These are phyloP conservation scores for Diplodia mutila DNA, from an alignment of 2,329 filamentous ascomycete genomes.

Conservation along the genomic window DNA sequence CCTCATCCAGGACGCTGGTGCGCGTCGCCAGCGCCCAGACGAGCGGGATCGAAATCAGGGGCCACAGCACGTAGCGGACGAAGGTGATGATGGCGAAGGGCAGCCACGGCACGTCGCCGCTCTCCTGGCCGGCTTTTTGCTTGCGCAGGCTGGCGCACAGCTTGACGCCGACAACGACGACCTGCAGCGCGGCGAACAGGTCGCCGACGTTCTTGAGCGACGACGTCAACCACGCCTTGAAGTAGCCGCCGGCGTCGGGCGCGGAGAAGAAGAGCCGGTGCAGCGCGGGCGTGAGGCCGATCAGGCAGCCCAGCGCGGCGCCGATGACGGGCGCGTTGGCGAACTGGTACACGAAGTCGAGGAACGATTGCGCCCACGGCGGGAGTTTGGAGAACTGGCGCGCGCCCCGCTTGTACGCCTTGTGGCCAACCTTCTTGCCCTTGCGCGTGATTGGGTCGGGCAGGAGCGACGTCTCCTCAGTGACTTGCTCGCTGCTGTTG, in stretches of 20 bases:
- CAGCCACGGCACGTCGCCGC: conserved; percentile 52
- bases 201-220: conserved; percentile 65
- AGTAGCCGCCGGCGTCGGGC: conserved; percentile 62
- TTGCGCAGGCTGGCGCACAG: conserved; percentile 58
- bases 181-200: conserved; percentile 67
- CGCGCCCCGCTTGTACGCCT: conserved; percentile 40
- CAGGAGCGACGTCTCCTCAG: conserved; percentile 58
- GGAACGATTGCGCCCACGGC: conserved; percentile 42
- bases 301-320: conserved; percentile 60
- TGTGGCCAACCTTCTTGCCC: conserved; percentile 36
- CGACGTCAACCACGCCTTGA: conserved; percentile 68
- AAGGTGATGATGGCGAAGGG: conserved; percentile 57
- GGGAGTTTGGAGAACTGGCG: conserved; percentile 44
- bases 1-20: conserved; percentile 54
- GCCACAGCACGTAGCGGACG: conserved; percentile 66
- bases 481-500: conserved; percentile 33
- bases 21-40: conserved; percentile 60
- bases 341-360: conserved; percentile 55
- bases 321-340: conserved; percentile 66
- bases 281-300: conserved; percentile 63
- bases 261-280: conserved; percentile 65
- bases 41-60: conserved; percentile 56
- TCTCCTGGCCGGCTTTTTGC: conserved; percentile 49
- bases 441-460: conserved; percentile 42
- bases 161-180: conserved; percentile 69